Conservation (phyloP, 2,329 filamentous ascomycete genomes). For the Tolypocladium amazonense region DNA sequence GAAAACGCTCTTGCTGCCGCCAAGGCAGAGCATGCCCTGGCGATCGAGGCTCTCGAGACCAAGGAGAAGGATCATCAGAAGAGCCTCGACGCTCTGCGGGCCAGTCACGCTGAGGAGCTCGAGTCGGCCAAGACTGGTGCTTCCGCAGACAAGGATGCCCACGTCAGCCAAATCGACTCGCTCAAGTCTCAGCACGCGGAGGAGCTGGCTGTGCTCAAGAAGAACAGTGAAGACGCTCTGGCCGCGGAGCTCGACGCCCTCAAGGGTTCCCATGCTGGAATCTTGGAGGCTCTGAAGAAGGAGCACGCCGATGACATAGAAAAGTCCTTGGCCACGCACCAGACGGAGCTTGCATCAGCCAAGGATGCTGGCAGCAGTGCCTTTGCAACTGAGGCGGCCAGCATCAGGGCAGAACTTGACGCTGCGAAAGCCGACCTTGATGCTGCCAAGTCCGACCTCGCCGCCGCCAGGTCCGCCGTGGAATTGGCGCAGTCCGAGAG, state of each 20-base stretch:
- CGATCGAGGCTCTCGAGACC: slow-evolving; percentile 34
- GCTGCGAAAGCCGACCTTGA: slow-evolving; percentile 33
- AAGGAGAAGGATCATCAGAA: slow-evolving; percentile 43
- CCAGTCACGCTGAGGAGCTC: slow-evolving; percentile 47
- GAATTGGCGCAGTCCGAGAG: slow-evolving; percentile 32
- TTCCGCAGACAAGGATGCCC: slow-evolving; percentile 36
- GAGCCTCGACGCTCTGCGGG: slow-evolving; percentile 42
- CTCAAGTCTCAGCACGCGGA: slow-evolving; percentile 44
- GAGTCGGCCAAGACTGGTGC: slow-evolving; percentile 43
- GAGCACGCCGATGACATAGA: slow-evolving; percentile 28
- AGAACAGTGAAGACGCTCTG: slow-evolving; percentile 27
- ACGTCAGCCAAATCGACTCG: slow-evolving; percentile 39
- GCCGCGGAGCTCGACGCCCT: slow-evolving; percentile 30
- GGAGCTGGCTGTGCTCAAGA: slow-evolving; percentile 33
- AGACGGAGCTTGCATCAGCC: slow-evolving; percentile 17
- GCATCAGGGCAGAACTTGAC: slow-evolving; percentile 20
- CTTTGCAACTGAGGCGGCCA: slow-evolving; percentile 20
- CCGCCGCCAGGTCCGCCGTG: slow-evolving; percentile 31
- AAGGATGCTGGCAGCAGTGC: slow-evolving; percentile 18
- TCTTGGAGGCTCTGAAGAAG: slow-evolving; percentile 30
- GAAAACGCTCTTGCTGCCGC: slow-evolving; percentile 30
- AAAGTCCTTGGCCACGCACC: slow-evolving; percentile 16
- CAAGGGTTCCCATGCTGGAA: slow-evolving; percentile 31
- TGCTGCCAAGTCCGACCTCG: slow-evolving; percentile 14
- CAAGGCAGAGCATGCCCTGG: slow-evolving; percentile 31